Percentiles rank a stretch among this genome's conserved stretches.
These are phyloP conservation scores for Erysimum cheiri DNA, from an alignment of 441 rosid species.

Conservation along the genomic window DNA sequence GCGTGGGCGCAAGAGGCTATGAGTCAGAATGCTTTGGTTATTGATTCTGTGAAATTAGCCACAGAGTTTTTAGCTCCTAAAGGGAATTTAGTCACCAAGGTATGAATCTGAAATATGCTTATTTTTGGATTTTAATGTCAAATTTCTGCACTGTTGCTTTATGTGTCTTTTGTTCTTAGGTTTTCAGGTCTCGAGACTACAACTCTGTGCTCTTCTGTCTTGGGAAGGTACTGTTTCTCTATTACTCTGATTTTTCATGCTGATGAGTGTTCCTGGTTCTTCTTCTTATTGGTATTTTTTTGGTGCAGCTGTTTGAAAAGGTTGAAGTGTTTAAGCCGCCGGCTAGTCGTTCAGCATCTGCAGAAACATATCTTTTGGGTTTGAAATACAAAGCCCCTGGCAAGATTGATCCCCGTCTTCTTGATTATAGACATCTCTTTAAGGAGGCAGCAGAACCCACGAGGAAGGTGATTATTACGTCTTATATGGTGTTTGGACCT, in stretches of 20 bases:
- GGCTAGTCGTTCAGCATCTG: conserved; percentile 90
- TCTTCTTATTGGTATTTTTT: conserved; percentile 21
- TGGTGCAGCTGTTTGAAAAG: conserved; percentile 78
- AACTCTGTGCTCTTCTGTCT: conserved; percentile 81
- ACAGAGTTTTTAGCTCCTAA: conserved; percentile 79
- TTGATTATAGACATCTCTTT: conserved; percentile 78
- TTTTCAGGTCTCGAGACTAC: conserved; percentile 94
- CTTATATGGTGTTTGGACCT: neutral
- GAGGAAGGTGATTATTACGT: conserved; percentile 51
- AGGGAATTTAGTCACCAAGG: conserved; percentile 84
- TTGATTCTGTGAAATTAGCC: conserved; percentile 83
- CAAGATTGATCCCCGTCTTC: conserved; percentile 86
- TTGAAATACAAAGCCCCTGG: conserved; percentile 88
- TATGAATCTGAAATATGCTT: conserved; percentile 25
- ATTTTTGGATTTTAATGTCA: neutral
- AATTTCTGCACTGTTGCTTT: neutral
- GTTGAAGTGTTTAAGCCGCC: conserved; percentile 92
- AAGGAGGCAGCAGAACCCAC: conserved; percentile 70
- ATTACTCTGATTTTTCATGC: neutral
- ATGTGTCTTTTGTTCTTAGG: conserved; percentile 44
- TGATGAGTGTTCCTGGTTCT: neutral
- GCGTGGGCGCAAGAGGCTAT: conserved; percentile 88
- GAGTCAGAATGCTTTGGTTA: conserved; percentile 87
- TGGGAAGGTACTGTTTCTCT: conserved; percentile 57
- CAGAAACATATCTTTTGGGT: conserved; percentile 83